Percentiles rank a stretch among this genome's conserved stretches.
These are phyloP conservation scores for Saccharomycopsis sp. DNA, from an alignment of 805 yeast genomes.

Conservation along the genomic window DNA sequence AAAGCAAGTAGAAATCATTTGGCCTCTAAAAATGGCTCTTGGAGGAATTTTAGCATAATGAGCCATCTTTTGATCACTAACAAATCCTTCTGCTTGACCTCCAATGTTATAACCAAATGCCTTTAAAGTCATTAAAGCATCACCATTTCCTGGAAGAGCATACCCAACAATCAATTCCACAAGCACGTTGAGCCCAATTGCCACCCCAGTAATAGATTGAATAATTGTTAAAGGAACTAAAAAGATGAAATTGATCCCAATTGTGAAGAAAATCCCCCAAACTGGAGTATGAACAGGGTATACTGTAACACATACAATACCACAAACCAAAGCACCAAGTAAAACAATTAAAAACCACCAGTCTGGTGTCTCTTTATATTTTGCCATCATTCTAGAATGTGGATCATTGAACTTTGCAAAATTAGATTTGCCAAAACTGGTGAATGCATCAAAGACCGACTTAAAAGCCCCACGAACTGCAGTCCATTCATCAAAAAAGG, in stretches of 20 bases:
- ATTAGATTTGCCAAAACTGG: slow-evolving; percentile 17
- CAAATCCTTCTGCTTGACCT: slow-evolving; percentile 52
- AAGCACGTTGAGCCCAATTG: slow-evolving; percentile 39
- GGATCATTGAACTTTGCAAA: slow-evolving; percentile 34
- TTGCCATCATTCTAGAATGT: slow-evolving; percentile 45
- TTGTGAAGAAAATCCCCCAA: slow-evolving; percentile 46
- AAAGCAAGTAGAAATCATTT: slow-evolving; percentile 25
- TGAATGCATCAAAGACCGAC: slow-evolving; percentile 26
- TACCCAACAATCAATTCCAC: slow-evolving; percentile 49
- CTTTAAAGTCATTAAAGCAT: slow-evolving; percentile 41
- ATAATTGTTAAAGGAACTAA: slow-evolving; percentile 42
- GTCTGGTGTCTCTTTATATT: slow-evolving; percentile 52
- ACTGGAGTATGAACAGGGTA: slow-evolving; percentile 45
- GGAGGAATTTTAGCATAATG: slow-evolving; percentile 55
- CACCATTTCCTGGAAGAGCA: slow-evolving; percentile 45
- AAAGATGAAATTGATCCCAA: slow-evolving; percentile 40
- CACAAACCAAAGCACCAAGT: slow-evolving; percentile 33
- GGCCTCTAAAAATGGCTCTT: slow-evolving; percentile 42
- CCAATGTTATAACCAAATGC: slow-evolving; percentile 49
- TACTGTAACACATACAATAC: slow-evolving; percentile 35
- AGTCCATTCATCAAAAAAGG: slow-evolving; percentile 35
- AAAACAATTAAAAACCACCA: slow-evolving; percentile 40
- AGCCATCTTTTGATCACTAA: slow-evolving; percentile 44
- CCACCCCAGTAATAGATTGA: slow-evolving; percentile 37
- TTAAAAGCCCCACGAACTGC: slow-evolving; percentile 31